Conservation (phyloP, 2,329 filamentous ascomycete genomes). For the Alternaria triticimaculans region DNA sequence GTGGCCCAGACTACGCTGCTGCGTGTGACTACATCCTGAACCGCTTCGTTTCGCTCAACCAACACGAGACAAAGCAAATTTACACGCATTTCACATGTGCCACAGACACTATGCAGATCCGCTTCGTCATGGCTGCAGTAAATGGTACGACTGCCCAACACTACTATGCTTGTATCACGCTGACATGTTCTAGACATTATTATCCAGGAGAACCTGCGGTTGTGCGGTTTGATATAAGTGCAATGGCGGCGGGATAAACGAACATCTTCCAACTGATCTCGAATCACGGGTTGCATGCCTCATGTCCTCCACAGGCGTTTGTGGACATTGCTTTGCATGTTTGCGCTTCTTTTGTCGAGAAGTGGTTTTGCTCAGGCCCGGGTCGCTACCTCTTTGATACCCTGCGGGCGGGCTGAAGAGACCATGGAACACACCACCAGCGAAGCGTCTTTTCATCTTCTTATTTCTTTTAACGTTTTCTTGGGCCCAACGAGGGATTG, state of each 20-base stretch:
- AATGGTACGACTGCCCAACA: conserved; percentile 71
- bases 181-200: conserved; percentile 83
- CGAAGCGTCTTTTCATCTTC: conserved; percentile 24
- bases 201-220: conserved; percentile 97
- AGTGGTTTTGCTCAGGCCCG: conserved; percentile 40
- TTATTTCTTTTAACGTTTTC: conserved; percentile 15
- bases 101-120: conserved; percentile 97
- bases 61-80: conserved; percentile 99
- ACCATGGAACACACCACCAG: conserved; percentile 27
- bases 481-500: conserved; percentile 15
- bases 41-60: conserved; percentile 96
- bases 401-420: conserved; percentile 34
- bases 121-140: conserved; percentile 99
- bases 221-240: conserved; percentile 91
- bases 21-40: conserved; percentile 99
- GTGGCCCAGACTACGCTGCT: conserved; percentile 89
- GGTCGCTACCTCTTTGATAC: conserved; percentile 46
- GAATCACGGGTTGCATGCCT: conserved; percentile 47
- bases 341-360: conserved; percentile 31
- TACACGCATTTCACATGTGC: conserved; percentile 99
- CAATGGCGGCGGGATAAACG: conserved; percentile 27
- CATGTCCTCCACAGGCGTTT: conserved; percentile 47
- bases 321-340: conserved; percentile 39
- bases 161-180: conserved; percentile 21
- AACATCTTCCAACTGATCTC: conserved; percentile 40